phyloP scores from a whole-genome alignment of 352 stramenopile genomes.

The Thraustochytrium sp. region DNA sequence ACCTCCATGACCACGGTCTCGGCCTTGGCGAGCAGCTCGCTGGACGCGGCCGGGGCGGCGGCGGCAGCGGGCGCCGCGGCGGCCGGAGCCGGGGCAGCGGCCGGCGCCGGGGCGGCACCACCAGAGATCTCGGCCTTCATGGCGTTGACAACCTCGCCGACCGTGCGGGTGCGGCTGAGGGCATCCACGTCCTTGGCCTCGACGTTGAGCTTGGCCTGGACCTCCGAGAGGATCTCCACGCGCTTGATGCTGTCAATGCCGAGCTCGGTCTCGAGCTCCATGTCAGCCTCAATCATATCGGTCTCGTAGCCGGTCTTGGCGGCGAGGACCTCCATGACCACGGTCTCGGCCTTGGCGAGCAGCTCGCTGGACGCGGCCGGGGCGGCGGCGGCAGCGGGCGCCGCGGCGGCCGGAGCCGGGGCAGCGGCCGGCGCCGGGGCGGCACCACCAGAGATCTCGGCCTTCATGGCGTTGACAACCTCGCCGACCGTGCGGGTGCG shows the following conservation, averaged over 20 bases:
- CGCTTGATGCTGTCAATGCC: no score
- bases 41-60: neutral
- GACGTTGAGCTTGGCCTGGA: no score
- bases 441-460: neutral
- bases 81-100: neutral
- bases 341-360: neutral
- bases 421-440: no score
- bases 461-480: conserved; percentile 51
- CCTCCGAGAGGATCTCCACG: no score
- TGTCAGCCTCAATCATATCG: no score
- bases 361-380: neutral
- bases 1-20: neutral
- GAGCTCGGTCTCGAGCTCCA: no score
- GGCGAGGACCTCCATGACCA: neutral
- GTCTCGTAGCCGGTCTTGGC: no score
- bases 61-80: neutral
- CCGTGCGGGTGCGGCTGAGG: no score
- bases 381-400: no score
- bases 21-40: neutral
- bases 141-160: conserved; percentile 49
- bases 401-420: no score
- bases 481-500: conserved; percentile 38
- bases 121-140: conserved; percentile 36
- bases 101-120: neutral
- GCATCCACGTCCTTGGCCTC: no score